Percentiles rank a stretch among this genome's conserved stretches.
phyloP scores from a whole-genome alignment of 1,284 basidiomycete species.

The Trichosporon faecale region DNA sequence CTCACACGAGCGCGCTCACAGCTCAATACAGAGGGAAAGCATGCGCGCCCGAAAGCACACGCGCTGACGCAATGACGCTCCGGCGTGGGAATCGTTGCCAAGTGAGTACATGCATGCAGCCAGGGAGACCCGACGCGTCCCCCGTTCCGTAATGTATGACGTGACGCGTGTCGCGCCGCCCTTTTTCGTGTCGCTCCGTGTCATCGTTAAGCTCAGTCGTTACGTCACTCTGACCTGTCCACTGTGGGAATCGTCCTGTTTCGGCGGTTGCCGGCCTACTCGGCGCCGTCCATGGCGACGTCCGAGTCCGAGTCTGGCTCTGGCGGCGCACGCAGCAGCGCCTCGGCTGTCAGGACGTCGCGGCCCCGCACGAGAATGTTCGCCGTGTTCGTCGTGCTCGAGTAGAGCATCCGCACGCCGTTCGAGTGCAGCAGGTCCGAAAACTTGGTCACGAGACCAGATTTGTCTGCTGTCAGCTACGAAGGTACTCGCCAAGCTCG shows the following conservation, averaged over 20 bases:
- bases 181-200: not conserved
- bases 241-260: not conserved
- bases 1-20: not conserved
- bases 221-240: not conserved
- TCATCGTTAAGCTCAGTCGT: not conserved
- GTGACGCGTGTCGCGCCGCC: not conserved
- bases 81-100: constrained; percentile 1
- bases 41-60: too few species aligned
- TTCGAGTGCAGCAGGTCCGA: constrained; percentile 67
- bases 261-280: not conserved
- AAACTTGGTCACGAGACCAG: constrained; percentile 69
- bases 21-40: too few species aligned
- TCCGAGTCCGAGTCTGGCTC: not conserved
- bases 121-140: not conserved
- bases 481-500: too few species aligned
- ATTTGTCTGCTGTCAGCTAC: constrained; percentile 34
- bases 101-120: not conserved
- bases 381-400: constrained; percentile 76
- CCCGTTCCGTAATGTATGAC: constrained; percentile 6
- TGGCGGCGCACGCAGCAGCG: constrained; percentile 26
- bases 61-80: not conserved
- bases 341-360: constrained; percentile 39
- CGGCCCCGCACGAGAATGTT: constrained; percentile 61
- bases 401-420: constrained; percentile 77
- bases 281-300: not conserved